Evolutionary conservation across 371 early-diverging fungal species (phyloP).

Genomic region (Lichtheimia hyalospora): DNA sequence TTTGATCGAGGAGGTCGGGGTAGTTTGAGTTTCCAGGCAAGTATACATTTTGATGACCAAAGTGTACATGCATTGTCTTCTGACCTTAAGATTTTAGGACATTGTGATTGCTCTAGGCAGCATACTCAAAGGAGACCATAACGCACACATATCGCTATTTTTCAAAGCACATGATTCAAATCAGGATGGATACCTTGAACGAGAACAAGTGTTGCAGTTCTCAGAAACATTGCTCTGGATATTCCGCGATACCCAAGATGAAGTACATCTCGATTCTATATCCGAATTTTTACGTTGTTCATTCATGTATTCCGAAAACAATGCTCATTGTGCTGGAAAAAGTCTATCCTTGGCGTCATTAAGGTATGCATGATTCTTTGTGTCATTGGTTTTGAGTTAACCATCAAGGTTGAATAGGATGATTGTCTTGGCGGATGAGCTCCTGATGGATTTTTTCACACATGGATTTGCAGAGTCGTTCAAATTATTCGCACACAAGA

Average conservation of each 20-base stretch:
- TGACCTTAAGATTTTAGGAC: slow-evolving; percentile 47
- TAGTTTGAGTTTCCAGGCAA: slow-evolving; percentile 60
- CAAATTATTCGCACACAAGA: slow-evolving; percentile 28
- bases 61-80: background rate
- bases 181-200: slow-evolving; percentile 67
- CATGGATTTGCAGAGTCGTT: slow-evolving; percentile 63
- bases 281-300: slow-evolving; percentile 71
- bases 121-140: slow-evolving; percentile 78
- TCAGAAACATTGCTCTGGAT: slow-evolving; percentile 88
- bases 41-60: background rate
- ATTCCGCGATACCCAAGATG: slow-evolving; percentile 64
- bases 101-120: slow-evolving; percentile 77
- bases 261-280: slow-evolving; percentile 63
- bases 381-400: background rate
- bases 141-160: slow-evolving; percentile 79
- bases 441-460: slow-evolving; percentile 67
- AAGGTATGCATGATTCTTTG: slow-evolving; percentile 22
- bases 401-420: slow-evolving; percentile 38
- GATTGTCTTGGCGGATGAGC: slow-evolving; percentile 72
- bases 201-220: slow-evolving; percentile 83
- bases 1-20: slow-evolving; percentile 58
- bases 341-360: slow-evolving; percentile 38
- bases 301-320: slow-evolving; percentile 63
- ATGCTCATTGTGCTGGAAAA: slow-evolving; percentile 13
- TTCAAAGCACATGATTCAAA: slow-evolving; percentile 84